Evolutionary conservation across 805 yeast genomes (phyloP).

Genomic region (Cyberlindnera mycetangii): DNA sequence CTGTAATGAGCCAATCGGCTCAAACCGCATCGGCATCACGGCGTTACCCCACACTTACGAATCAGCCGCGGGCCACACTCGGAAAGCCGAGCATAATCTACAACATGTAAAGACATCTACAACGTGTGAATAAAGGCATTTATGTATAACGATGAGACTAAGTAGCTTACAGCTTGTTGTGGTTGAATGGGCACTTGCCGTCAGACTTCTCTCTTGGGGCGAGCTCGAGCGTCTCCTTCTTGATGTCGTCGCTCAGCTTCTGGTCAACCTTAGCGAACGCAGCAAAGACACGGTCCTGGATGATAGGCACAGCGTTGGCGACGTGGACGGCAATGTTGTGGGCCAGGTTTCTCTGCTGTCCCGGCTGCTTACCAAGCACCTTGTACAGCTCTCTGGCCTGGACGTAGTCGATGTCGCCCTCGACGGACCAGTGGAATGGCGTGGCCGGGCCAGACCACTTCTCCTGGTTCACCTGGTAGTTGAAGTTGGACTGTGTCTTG

Average conservation of each 20-base stretch:
- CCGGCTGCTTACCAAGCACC: conserved; percentile 71
- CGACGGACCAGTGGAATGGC: conserved; percentile 82
- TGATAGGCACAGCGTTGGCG: conserved; percentile 60
- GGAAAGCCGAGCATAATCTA: too few relatives aligned
- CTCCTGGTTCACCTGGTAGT: conserved; percentile 64
- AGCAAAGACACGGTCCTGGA: conserved; percentile 76
- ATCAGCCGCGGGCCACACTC: too few relatives aligned
- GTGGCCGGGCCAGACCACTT: conserved; percentile 79
- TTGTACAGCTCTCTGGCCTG: conserved; percentile 76
- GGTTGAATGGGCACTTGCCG: conserved; percentile 25
- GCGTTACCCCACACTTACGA: too few relatives aligned
- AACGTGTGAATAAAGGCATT: too few relatives aligned
- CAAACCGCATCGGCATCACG: too few relatives aligned
- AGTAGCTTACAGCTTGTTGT: too few relatives aligned
- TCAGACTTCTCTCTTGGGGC: conserved; percentile 22
- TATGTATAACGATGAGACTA: too few relatives aligned
- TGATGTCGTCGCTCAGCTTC: conserved; percentile 64
- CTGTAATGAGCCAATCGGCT: too few relatives aligned
- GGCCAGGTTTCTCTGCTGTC: conserved; percentile 81
- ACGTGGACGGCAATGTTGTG: conserved; percentile 82
- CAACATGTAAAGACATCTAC: too few relatives aligned
- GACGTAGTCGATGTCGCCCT: conserved; percentile 64
- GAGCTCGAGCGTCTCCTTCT: conserved; percentile 55
- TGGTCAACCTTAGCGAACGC: conserved; percentile 73
- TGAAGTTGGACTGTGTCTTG: conserved; percentile 24